phyloP scores from a whole-genome alignment of 345 rosid genomes.

The Melaleuca quinquenervia region DNA sequence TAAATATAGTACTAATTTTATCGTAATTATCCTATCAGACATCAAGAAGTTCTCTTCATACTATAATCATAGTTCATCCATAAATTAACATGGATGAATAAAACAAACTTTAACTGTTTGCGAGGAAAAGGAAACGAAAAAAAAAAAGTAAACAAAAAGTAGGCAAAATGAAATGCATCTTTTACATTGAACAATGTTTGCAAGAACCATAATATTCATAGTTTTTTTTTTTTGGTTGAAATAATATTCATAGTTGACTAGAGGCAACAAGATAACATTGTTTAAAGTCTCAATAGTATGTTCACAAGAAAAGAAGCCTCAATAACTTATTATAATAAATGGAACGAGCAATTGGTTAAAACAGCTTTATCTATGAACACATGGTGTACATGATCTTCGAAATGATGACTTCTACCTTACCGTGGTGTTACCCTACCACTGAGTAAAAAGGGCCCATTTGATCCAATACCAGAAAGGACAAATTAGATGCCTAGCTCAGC shows the following conservation, averaged over 20 bases:
- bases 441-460: neutral
- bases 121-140: neutral
- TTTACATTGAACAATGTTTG: neutral
- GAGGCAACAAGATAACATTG: neutral
- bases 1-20: neutral
- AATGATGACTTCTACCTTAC: neutral
- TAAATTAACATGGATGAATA: neutral
- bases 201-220: neutral
- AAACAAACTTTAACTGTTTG: neutral
- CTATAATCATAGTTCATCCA: neutral
- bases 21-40: neutral
- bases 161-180: too few relatives aligned
- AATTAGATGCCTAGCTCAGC: neutral
- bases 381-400: neutral
- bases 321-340: neutral
- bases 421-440: neutral
- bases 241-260: too few relatives aligned
- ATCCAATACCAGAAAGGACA: neutral
- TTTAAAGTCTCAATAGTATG: neutral
- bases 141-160: neutral
- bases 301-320: neutral
- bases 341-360: neutral
- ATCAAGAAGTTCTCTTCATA: neutral
- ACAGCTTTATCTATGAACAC: neutral
- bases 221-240: too few relatives aligned